Conservation (phyloP, 179 eudicot genomes). For the Silene vulgaris region DNA sequence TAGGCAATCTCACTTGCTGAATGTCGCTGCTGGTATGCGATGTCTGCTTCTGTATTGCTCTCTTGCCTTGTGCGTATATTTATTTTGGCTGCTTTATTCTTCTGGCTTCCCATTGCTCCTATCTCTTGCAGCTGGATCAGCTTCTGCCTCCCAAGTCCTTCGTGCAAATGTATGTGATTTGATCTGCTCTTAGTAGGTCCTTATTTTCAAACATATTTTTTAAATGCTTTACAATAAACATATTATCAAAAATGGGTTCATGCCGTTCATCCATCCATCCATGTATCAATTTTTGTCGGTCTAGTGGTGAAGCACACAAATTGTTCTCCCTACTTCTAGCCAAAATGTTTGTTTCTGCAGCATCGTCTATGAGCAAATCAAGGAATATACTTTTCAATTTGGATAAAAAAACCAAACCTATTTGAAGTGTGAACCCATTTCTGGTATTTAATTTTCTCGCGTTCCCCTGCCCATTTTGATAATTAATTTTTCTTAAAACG, state of each 20-base stretch:
- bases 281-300: not conserved
- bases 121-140: slow-evolving; percentile 81
- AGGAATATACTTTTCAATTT: too few relatives aligned
- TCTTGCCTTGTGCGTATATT: slow-evolving; percentile 65
- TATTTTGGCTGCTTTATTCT: slow-evolving; percentile 71
- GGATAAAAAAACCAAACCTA: too few relatives aligned
- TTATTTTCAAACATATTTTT: not conserved
- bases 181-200: not conserved
- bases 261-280: not conserved
- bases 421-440: too few relatives aligned
- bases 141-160: slow-evolving; percentile 58
- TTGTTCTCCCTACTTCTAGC: too few relatives aligned
- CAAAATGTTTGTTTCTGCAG: too few relatives aligned
- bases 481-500: not conserved
- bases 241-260: not conserved
- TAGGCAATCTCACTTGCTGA: slow-evolving; percentile 63
- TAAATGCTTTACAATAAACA: not conserved
- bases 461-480: too few relatives aligned
- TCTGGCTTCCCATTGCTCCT: slow-evolving; percentile 66
- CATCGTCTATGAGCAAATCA: too few relatives aligned
- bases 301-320: too few relatives aligned
- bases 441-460: too few relatives aligned
- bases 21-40: slow-evolving; percentile 84
- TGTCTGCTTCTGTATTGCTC: slow-evolving; percentile 56
- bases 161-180: slow-evolving; percentile 54